Percentiles rank a stretch among this genome's conserved stretches.
These are phyloP conservation scores for Penicillium sumatraense DNA, from an alignment of 2,329 filamentous ascomycete genomes.

Conservation along the genomic window DNA sequence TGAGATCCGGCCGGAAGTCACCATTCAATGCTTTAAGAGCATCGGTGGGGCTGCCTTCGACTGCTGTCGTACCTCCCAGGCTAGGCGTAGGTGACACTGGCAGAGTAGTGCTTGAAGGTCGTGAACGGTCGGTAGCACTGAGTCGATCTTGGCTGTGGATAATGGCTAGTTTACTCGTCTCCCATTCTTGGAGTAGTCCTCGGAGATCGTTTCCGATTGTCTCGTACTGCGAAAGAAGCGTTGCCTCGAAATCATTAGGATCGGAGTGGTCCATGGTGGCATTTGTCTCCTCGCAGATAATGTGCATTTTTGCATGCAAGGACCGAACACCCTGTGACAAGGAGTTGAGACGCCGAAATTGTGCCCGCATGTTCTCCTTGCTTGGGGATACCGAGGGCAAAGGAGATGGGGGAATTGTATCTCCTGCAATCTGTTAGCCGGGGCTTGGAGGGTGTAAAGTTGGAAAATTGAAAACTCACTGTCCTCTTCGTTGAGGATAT, in stretches of 20 bases:
- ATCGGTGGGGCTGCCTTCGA: conserved; percentile 65
- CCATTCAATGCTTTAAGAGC: conserved; percentile 81
- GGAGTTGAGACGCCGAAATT: conserved; percentile 84
- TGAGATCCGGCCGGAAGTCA: conserved; percentile 54
- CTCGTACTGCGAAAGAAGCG: conserved; percentile 88
- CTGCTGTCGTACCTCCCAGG: conserved; percentile 50
- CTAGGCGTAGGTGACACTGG: conserved; percentile 53
- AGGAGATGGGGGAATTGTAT: conserved; percentile 56
- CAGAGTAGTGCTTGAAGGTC: conserved; percentile 52
- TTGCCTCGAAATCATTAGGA: conserved; percentile 72
- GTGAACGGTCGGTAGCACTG: conserved; percentile 65
- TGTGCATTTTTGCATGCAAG: conserved; percentile 90
- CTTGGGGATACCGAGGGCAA: conserved; percentile 71
- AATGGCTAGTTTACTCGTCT: conserved; percentile 81
- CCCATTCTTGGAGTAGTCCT: conserved; percentile 81
- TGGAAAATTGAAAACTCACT: conserved; percentile 56
- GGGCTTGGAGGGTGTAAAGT: background rate
- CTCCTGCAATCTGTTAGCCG: conserved; percentile 32
- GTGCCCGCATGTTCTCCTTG: conserved; percentile 83
- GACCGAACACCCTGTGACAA: conserved; percentile 89
- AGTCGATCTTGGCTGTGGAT: conserved; percentile 81
- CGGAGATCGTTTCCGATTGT: conserved; percentile 88
- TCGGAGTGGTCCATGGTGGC: conserved; percentile 74
- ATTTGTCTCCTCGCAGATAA: conserved; percentile 88
- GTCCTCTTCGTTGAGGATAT: conserved; percentile 78